Evolutionary conservation across 2,329 filamentous ascomycete species (phyloP).

Genomic region (Aspergillus phoenicis): DNA sequence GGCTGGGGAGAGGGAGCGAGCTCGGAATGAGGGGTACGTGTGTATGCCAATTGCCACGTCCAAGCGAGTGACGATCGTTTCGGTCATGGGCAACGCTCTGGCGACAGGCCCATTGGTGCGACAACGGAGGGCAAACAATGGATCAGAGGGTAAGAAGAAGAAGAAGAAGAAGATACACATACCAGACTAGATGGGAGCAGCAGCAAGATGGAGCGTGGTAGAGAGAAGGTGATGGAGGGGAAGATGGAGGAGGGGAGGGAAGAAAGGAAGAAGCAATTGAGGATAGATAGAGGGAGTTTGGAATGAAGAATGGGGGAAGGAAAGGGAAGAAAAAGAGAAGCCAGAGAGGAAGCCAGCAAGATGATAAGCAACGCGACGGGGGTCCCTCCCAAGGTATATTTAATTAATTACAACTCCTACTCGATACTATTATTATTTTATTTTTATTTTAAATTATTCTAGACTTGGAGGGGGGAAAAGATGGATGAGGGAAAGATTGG

Average conservation of each 20-base stretch:
- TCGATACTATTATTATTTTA: too few species aligned
- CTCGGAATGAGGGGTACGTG: background rate
- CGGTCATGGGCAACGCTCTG: slow-evolving; percentile 30
- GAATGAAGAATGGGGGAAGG: background rate
- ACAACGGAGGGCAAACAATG: slow-evolving; percentile 2
- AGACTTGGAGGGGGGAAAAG: too few species aligned
- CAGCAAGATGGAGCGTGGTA: background rate
- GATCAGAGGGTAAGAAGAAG: background rate
- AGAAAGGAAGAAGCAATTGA: background rate
- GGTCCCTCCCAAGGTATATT: background rate
- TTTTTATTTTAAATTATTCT: too few species aligned
- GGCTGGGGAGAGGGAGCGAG: background rate
- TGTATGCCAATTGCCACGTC: slow-evolving; percentile 25
- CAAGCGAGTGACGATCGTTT: slow-evolving; percentile 30
- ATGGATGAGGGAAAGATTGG: too few species aligned
- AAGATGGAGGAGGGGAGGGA: slow-evolving; percentile 12
- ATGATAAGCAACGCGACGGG: background rate
- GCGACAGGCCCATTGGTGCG: slow-evolving; percentile 11
- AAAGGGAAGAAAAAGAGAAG: background rate
- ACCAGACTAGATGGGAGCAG: slow-evolving; percentile 10
- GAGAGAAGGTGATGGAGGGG: slow-evolving; percentile 19
- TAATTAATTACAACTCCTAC: background rate
- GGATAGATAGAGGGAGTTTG: slow-evolving; percentile 5
- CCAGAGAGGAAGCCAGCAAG: background rate
- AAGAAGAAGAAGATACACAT: background rate